Evolutionary conservation across 2,329 filamentous ascomycete species (phyloP).

Genomic region (Bipolaris cookei): DNA sequence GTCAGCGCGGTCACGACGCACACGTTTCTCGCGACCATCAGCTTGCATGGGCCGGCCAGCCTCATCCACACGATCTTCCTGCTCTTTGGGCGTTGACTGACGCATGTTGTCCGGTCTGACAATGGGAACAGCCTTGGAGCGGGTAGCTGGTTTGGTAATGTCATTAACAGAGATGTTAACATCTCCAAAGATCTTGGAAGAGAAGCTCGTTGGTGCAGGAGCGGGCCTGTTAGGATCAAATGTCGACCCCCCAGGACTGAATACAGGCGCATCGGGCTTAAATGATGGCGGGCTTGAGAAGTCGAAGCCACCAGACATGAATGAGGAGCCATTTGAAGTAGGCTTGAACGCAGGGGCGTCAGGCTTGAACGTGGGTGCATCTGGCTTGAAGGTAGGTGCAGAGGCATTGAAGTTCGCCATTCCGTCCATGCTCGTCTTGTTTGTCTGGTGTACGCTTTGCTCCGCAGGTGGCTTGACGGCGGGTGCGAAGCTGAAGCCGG

Average conservation of each 20-base stretch:
- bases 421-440: constrained; percentile 44
- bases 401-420: constrained; percentile 67
- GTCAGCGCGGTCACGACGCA: constrained; percentile 67
- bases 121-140: constrained; percentile 85
- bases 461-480: constrained; percentile 52
- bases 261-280: constrained; percentile 74
- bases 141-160: constrained; percentile 69
- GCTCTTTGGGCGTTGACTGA: constrained; percentile 52
- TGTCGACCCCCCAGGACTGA: constrained; percentile 56
- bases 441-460: constrained; percentile 55
- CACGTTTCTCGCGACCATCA: constrained; percentile 76
- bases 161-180: constrained; percentile 65
- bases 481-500: constrained; percentile 52
- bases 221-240: constrained; percentile 31
- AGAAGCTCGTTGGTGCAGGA: constrained; percentile 36
- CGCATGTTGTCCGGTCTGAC: constrained; percentile 63
- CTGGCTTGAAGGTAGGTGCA: constrained; percentile 75
- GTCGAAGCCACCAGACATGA: constrained; percentile 30
- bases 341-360: constrained; percentile 58
- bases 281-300: constrained; percentile 34
- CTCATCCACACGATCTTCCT: constrained; percentile 52
- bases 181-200: constrained; percentile 47
- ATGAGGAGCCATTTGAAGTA: constrained; percentile 19
- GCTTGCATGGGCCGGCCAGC: constrained; percentile 68
- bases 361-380: constrained; percentile 78